Percentiles rank a stretch among this genome's conserved stretches.
These are phyloP conservation scores for Mycena capillaripes DNA, from an alignment of 768 basidiomycete species.

Conservation along the genomic window DNA sequence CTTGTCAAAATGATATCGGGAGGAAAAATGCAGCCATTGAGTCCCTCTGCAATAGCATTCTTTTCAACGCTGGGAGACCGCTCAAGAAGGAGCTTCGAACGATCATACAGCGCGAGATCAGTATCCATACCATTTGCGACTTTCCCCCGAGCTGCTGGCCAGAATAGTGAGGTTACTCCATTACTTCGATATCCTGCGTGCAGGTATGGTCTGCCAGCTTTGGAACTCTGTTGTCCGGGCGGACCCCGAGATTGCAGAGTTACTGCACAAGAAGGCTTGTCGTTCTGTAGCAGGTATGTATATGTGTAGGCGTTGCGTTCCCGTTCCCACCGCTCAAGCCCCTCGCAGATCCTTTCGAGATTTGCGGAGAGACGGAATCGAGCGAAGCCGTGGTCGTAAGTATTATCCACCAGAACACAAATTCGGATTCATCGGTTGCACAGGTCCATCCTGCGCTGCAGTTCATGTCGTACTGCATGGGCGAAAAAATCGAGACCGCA, in stretches of 20 bases:
- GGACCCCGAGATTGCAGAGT: slow-evolving; percentile 10
- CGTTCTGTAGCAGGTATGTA: neutral
- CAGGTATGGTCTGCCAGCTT: neutral
- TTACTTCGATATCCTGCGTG: slow-evolving; percentile 7
- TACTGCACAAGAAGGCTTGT: slow-evolving; percentile 12
- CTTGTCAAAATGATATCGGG: neutral
- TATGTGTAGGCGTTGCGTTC: neutral
- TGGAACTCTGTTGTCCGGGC: neutral
- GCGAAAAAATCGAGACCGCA: neutral
- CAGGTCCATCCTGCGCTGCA: slow-evolving; percentile 7
- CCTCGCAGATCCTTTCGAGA: neutral
- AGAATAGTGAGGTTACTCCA: neutral
- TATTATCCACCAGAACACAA: neutral
- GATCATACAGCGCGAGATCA: neutral
- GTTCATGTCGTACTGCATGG: slow-evolving; percentile 10
- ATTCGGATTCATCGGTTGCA: neutral
- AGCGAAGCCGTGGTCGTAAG: slow-evolving; percentile 3
- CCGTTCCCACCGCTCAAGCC: neutral
- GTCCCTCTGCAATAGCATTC: neutral
- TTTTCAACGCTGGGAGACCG: neutral
- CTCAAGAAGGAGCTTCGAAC: no score
- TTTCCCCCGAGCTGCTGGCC: slow-evolving; percentile 11
- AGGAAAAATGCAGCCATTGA: neutral
- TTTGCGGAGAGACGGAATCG: neutral
- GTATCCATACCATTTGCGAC: neutral